Base-by-base conservation (phyloP, 208 protist genomes). In the Acanthamoeba polyphaga region DNA sequence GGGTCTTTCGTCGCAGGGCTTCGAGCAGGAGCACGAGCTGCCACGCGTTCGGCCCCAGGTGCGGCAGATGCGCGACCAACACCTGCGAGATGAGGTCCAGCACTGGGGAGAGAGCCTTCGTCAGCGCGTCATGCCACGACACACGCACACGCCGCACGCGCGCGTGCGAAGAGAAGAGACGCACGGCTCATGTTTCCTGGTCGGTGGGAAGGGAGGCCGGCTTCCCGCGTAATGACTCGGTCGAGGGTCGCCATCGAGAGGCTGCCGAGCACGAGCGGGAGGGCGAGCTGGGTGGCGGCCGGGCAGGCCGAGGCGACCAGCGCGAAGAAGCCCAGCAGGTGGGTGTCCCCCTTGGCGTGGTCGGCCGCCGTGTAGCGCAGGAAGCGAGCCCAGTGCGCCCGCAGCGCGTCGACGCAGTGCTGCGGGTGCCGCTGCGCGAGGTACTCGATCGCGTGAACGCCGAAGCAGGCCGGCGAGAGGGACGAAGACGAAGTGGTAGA, bases 401-500 rank as follows among this genome's bases (percentile, higher is more conserved):
- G 72, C 10, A 82, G 34, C 10, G 43, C 43, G 72, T 82, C 72
- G 12, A 24, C 72, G 43, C 38, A 53, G 38, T 82, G 72, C 24
- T 43, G 43, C 13, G 72, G 72, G 43, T 82, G 72, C 38, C 72
- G 72, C 7, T 51, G 72, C 72, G 72, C 72, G 43, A 82, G 72
- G 38, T 82, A 82, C 38, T 82, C 72, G 43, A 82, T 49, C 12
- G 43, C 72, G 24, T 51, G n/a, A 7, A 49, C 72, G 17, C 72
- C 72, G 38, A 82, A 82, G 32, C 72, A 82, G 43, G 10, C 24
- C 34, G 34, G 7, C 43, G n/a, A n/a, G n/a, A n/a, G n/a, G n/a
- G 68, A 24, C 29, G 29, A 27, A 24, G 22, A 76, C 10, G 19
- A 27, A 76, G 27, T 9, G 68, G 27, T n/a, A n/a, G n/a, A n/a